Evolutionary conservation across 768 basidiomycete genomes (phyloP).

Genomic region (Leucosporidium yakuticum): DNA sequence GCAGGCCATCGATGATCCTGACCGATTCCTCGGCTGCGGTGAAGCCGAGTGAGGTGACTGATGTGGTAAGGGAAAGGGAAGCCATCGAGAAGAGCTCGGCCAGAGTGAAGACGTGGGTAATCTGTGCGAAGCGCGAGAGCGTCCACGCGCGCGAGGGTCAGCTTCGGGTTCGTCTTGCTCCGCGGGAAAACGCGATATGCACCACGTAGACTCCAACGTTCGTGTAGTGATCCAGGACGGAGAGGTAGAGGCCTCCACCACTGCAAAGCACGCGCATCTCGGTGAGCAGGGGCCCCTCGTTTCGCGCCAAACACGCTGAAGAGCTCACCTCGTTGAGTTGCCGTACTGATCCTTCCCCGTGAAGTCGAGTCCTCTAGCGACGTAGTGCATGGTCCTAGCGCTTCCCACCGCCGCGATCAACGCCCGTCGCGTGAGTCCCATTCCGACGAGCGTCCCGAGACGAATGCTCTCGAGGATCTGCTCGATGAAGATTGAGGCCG

Average conservation of each 20-base stretch:
- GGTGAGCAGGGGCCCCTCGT: background rate
- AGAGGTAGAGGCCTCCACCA: constrained; percentile 31
- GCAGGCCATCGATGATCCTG: constrained; percentile 38
- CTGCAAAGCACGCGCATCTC: background rate
- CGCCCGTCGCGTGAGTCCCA: constrained; percentile 41
- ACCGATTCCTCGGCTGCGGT: constrained; percentile 40
- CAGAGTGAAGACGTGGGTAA: constrained; percentile 44
- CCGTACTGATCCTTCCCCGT: constrained; percentile 33
- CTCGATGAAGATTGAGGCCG: constrained; percentile 42
- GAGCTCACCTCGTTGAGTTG: constrained; percentile 23
- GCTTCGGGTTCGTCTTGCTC: background rate
- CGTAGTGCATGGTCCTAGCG: constrained; percentile 42
- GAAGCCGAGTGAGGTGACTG: constrained; percentile 40
- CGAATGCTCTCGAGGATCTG: constrained; percentile 41
- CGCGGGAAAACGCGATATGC: background rate
- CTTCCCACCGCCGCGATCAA: constrained; percentile 43
- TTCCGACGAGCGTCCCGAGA: constrained; percentile 38
- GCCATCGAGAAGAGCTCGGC: constrained; percentile 47
- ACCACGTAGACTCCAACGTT: constrained; percentile 45
- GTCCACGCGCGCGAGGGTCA: background rate
- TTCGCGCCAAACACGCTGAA: background rate
- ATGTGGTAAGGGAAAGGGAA: constrained; percentile 44
- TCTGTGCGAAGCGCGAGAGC: background rate
- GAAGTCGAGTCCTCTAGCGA: constrained; percentile 35
- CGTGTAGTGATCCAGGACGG: constrained; percentile 45